A percentile compares a stretch with the other conserved stretches of the same genome.
Conservation (phyloP, 2,329 filamentous ascomycete genomes). For the Trichocomaceae sp. region DNA sequence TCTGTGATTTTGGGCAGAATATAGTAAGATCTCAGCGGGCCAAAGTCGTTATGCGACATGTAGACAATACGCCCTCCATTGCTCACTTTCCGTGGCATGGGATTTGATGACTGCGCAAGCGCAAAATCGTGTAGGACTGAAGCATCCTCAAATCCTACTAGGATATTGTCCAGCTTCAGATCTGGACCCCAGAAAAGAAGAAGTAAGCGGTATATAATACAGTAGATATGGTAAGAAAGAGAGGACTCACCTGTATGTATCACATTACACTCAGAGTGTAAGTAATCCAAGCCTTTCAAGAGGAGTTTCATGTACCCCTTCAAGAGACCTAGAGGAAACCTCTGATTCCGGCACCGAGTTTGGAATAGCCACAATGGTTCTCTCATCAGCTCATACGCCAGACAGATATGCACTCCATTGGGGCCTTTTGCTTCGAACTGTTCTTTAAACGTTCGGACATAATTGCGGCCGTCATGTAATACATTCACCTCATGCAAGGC, state of each 20-base stretch:
- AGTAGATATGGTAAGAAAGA: no score
- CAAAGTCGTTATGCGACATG: no score
- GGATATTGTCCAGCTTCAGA: conserved; percentile 35
- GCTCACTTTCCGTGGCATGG: no score
- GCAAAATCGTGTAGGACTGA: no score
- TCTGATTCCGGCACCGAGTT: conserved; percentile 13
- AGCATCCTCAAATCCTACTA: conserved; percentile 18
- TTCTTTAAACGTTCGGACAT: conserved; percentile 21
- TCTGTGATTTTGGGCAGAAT: conserved; percentile 16
- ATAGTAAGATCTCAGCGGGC: no score
- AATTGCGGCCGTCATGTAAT: conserved; percentile 20
- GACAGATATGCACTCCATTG: conserved; percentile 27
- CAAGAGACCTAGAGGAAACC: conserved; percentile 22
- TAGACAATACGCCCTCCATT: no score
- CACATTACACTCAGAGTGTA: conserved; percentile 35
- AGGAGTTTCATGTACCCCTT: no score
- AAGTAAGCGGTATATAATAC: no score
- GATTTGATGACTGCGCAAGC: no score
- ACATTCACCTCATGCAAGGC: conserved; percentile 23
- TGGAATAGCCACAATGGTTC: conserved; percentile 30
- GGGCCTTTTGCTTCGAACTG: conserved; percentile 22
- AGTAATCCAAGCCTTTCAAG: conserved; percentile 33
- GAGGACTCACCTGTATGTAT: conserved; percentile 33
- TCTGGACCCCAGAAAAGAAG: conserved; percentile 19
- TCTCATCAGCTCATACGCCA: conserved; percentile 33